phyloP scores from a whole-genome alignment of 2,329 filamentous ascomycete species.

The Colletotrichum coccodes region DNA sequence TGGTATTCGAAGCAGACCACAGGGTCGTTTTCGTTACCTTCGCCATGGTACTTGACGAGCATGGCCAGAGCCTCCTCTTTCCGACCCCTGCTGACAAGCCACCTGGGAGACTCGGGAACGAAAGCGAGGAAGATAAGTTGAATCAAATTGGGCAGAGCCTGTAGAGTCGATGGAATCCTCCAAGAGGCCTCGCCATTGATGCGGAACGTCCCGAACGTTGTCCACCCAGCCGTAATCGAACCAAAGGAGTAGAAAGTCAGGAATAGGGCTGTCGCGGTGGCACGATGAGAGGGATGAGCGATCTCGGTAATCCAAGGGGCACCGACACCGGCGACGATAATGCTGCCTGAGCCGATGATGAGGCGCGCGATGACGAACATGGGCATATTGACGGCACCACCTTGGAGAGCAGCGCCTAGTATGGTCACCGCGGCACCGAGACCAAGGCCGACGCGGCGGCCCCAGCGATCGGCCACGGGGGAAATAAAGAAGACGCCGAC shows the following conservation, averaged over 20 bases:
- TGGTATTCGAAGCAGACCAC: conserved; percentile 53
- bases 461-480: neutral
- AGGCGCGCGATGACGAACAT: too few relatives aligned
- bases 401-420: too few relatives aligned
- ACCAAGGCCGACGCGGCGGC: neutral
- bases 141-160: conserved; percentile 3
- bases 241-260: conserved; percentile 47
- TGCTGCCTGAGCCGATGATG: neutral
- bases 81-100: conserved; percentile 42
- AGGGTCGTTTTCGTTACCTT: conserved; percentile 58
- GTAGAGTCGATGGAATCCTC: conserved; percentile 3
- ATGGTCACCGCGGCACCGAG: neutral
- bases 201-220: conserved; percentile 43
- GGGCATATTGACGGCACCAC: too few relatives aligned
- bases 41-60: conserved; percentile 57
- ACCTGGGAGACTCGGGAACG: conserved; percentile 44
- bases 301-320: conserved; percentile 7
- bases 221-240: conserved; percentile 48
- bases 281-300: neutral
- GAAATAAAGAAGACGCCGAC: neutral
- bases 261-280: conserved; percentile 42
- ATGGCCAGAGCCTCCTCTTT: conserved; percentile 42
- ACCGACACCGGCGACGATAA: neutral
- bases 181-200: neutral
- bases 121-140: conserved; percentile 15